Percentiles rank a stretch among this genome's conserved stretches.
Evolutionary conservation across 257 asterid genomes (phyloP).

Genomic region (Datura wrightii): DNA sequence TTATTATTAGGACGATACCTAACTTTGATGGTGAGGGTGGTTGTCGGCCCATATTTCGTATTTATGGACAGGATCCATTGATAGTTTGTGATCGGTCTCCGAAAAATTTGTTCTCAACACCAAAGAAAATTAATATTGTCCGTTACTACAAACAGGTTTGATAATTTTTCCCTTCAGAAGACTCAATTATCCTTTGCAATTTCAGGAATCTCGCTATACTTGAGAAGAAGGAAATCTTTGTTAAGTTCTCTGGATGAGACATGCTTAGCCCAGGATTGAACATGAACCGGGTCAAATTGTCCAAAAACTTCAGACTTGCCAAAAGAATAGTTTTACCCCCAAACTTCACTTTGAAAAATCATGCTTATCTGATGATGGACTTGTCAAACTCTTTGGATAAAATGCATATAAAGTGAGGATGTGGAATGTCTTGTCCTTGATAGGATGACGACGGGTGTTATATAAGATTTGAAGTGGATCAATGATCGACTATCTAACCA

Average conservation of each 20-base stretch:
- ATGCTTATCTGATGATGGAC: neutral
- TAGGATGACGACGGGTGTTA: neutral
- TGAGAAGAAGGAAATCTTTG: neutral
- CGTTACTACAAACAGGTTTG: conserved; percentile 59
- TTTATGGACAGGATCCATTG: conserved; percentile 64
- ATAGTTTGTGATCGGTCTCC: conserved; percentile 58
- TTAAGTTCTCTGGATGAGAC: neutral
- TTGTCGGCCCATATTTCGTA: conserved; percentile 60
- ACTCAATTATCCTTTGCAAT: neutral
- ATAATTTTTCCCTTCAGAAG: conserved; percentile 1
- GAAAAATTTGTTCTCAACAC: conserved; percentile 58
- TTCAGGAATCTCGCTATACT: neutral
- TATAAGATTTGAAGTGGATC: neutral
- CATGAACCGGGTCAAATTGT: neutral
- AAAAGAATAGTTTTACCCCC: neutral
- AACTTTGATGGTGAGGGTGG: conserved; percentile 60
- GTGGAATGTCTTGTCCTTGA: neutral
- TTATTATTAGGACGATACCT: conserved; percentile 60
- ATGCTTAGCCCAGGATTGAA: neutral
- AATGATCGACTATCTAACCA: neutral
- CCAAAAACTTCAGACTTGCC: neutral
- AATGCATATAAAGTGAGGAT: neutral
- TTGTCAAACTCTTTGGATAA: conserved; percentile 2
- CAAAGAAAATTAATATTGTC: conserved; percentile 43
- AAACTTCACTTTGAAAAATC: neutral